A percentile compares a stretch with the other conserved stretches of the same genome.
These are phyloP conservation scores for Backusella sp. DNA, from an alignment of 192 early-diverging fungal species.

Conservation along the genomic window DNA sequence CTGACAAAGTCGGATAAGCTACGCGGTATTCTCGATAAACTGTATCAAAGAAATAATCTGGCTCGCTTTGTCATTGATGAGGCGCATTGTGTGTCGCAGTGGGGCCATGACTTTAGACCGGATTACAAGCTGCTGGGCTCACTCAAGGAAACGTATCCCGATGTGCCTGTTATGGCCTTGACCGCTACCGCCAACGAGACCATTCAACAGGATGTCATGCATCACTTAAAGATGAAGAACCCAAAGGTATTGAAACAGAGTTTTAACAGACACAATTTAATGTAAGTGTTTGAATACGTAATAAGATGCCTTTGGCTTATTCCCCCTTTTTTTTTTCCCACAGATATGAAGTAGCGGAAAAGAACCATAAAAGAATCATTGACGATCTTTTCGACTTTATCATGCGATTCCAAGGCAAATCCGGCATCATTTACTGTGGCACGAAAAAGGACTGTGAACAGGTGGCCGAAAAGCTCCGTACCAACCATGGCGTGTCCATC, in stretches of 20 bases:
- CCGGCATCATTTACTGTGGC: constrained; percentile 92
- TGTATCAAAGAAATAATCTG: constrained; percentile 62
- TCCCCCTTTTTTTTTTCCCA: not conserved
- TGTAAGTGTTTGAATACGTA: constrained; percentile 7
- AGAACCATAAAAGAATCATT: constrained; percentile 45
- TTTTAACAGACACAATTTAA: constrained; percentile 87
- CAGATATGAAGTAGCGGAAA: constrained; percentile 70
- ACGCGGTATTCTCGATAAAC: constrained; percentile 46
- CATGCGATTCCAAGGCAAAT: constrained; percentile 57
- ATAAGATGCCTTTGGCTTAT: not conserved
- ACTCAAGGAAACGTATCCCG: constrained; percentile 66
- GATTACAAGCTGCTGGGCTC: constrained; percentile 57
- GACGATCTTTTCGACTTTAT: constrained; percentile 77
- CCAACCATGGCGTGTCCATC: constrained; percentile 57
- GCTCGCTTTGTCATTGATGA: constrained; percentile 96
- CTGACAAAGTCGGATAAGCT: constrained; percentile 65
- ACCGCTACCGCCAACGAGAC: constrained; percentile 94
- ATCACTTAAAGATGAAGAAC: constrained; percentile 69
- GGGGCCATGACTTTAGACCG: constrained; percentile 97
- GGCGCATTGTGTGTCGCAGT: constrained; percentile 94
- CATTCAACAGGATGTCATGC: constrained; percentile 80
- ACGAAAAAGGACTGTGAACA: constrained; percentile 81
- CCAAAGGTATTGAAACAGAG: constrained; percentile 75
- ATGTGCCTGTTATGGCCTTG: constrained; percentile 88
- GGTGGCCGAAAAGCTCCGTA: constrained; percentile 66